Evolutionary conservation across 1,284 basidiomycete genomes (phyloP).

Genomic region (Afroboletus lepidellus): DNA sequence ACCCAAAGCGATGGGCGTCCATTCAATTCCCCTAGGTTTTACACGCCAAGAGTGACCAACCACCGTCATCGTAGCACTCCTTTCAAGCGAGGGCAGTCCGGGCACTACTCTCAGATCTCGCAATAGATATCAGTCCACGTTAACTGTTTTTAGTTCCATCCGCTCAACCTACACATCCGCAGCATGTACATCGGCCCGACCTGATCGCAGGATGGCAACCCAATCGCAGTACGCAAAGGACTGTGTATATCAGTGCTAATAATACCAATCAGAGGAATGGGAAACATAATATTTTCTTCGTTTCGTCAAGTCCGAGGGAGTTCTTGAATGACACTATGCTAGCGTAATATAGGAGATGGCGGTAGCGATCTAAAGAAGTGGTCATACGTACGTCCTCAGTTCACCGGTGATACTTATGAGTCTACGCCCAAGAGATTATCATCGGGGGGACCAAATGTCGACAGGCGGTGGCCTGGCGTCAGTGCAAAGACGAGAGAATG

Average conservation of each 20-base stretch:
- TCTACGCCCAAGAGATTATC: background rate
- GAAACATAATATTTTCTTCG: background rate
- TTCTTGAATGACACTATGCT: background rate
- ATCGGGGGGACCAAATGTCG: background rate
- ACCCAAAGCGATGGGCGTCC: background rate
- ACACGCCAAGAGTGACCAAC: background rate
- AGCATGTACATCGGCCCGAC: background rate
- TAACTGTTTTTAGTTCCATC: background rate
- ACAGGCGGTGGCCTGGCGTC: no score
- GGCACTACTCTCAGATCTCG: background rate
- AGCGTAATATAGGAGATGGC: background rate
- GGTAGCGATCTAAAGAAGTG: background rate
- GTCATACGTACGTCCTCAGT: background rate
- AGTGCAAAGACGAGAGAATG: no score
- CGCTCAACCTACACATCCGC: conserved; percentile 5
- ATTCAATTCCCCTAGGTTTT: background rate
- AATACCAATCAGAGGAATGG: background rate
- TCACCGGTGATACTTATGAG: background rate
- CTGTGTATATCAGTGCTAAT: background rate
- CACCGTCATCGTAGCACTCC: background rate
- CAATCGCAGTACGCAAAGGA: background rate
- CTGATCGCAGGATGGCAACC: background rate
- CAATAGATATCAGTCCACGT: background rate
- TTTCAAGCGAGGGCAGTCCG: background rate
- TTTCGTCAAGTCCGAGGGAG: background rate